These are phyloP conservation scores for Xerocomellus chrysenteron DNA, from an alignment of 768 basidiomycete genomes.

Conservation along the genomic window DNA sequence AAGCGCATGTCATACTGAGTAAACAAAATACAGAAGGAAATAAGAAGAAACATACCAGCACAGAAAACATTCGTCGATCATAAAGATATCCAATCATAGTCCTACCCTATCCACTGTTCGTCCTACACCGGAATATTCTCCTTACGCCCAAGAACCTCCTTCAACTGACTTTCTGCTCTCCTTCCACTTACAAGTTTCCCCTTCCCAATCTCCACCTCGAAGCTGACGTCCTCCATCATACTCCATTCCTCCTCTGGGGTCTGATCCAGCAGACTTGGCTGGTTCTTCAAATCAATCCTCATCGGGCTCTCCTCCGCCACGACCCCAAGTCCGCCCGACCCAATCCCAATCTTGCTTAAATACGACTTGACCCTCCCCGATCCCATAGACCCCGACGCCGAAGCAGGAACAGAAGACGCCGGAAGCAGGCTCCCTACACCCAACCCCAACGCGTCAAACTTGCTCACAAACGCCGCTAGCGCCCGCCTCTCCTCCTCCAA, in stretches of 20 bases:
- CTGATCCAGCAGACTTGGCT: constrained; percentile 58
- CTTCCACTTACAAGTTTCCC: constrained; percentile 27
- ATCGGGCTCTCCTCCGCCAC: constrained; percentile 49
- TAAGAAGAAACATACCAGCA: background rate
- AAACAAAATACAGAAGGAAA: background rate
- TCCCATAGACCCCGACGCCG: constrained; percentile 2
- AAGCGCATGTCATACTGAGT: too few relatives aligned
- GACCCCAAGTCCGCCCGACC: constrained; percentile 20
- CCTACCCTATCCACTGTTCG: background rate
- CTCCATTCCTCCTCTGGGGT: constrained; percentile 57
- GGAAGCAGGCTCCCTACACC: constrained; percentile 36
- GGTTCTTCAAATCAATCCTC: constrained; percentile 44
- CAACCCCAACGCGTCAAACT: constrained; percentile 74
- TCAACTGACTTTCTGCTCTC: constrained; percentile 32
- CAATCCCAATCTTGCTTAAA: constrained; percentile 35
- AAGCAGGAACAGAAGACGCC: constrained; percentile 19
- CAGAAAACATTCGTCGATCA: background rate
- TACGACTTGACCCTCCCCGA: constrained; percentile 50
- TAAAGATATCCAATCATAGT: background rate
- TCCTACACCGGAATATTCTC: constrained; percentile 23
- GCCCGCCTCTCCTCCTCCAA: constrained; percentile 79
- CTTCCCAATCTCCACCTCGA: constrained; percentile 41
- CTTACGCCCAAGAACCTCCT: constrained; percentile 30
- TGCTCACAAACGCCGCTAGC: constrained; percentile 75
- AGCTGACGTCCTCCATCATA: constrained; percentile 49